Evolutionary conservation across 768 basidiomycete genomes (phyloP), one percentile per base, ranked within the genome.

Genomic region (Exidia glandulosa): DNA sequence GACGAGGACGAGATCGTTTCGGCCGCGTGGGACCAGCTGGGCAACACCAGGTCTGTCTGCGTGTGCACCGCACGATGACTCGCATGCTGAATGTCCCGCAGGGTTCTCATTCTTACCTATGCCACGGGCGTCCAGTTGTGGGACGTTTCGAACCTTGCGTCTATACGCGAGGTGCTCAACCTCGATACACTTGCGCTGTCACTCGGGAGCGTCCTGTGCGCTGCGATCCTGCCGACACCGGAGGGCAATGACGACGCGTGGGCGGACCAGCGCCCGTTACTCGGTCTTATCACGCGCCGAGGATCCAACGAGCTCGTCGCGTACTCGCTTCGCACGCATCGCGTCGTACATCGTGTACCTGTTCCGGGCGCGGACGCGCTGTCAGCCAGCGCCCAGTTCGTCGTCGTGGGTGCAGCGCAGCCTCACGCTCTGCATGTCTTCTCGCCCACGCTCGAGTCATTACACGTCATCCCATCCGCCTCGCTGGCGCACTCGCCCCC

Each of bases 351-450:
- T 83, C 25, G 66, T 71, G 14, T 70, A 81, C 58, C 71, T 69
- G n/a, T 77, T 75, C 25, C 63, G 73, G 16, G 73, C 75, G 64
- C 70, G 69, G 19, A 70, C 68, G 29, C 81, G 34, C 27, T 84
- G 66, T 66, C 73, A 64, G 76, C 80, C 45, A 81, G 75, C 62
- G 65, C 68, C 50, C 65, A 76, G 57, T 80, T 83, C 62, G 77
- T 85, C 66, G 75, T 82, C 62, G 71, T 88, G 60, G 87, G 78
- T 68, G 82, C 83, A n/a, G 75, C 76, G 55, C 73, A 74, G 33
- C 85, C 83, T 37, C 71, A 79, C 10, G 72, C 75, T 27, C 72
- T 88, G 56, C 79, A 81, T 67, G 70, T 88, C 63, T 72, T 84
- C 61, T 84, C 83, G 4, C 69, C 84, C 57, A 81, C 81, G 32